Evolutionary conservation across 2,329 filamentous ascomycete genomes (phyloP).

Genomic region (Immersiporthe knoxdaviesiana): DNA sequence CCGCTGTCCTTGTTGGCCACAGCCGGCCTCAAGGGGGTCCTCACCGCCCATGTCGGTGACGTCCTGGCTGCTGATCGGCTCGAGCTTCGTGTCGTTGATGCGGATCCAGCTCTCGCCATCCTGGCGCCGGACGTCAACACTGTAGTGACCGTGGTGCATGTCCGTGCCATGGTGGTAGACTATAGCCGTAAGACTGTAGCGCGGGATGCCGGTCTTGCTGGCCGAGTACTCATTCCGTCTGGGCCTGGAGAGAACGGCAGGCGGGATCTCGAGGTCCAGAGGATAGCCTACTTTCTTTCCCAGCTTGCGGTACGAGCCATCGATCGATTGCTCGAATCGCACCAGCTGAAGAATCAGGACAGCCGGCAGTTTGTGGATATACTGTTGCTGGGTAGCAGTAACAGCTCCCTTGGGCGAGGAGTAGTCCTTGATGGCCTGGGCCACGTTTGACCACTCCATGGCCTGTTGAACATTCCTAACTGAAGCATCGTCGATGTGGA

Average conservation of each 20-base stretch:
- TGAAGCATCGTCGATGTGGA: conserved; percentile 87
- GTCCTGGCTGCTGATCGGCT: conserved; percentile 82
- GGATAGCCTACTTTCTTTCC: conserved; percentile 99
- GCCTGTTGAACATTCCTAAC: conserved; percentile 93
- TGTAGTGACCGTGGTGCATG: conserved; percentile 94
- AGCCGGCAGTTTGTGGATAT: conserved; percentile 88
- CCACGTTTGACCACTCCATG: conserved; percentile 78
- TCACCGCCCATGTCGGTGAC: conserved; percentile 85
- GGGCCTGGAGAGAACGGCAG: conserved; percentile 80
- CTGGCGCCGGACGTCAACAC: conserved; percentile 92
- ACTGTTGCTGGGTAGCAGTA: conserved; percentile 87
- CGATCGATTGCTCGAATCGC: conserved; percentile 75
- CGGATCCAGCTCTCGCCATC: conserved; percentile 96
- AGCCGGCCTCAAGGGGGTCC: conserved; percentile 67
- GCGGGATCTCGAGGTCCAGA: conserved; percentile 89
- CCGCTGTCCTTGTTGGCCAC: conserved; percentile 70
- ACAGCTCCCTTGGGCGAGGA: conserved; percentile 76
- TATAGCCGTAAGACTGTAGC: conserved; percentile 84
- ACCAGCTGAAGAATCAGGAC: conserved; percentile 95
- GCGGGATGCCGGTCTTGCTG: conserved; percentile 60
- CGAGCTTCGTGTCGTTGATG: conserved; percentile 89
- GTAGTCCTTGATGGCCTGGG: conserved; percentile 85
- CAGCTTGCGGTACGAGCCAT: conserved; percentile 81
- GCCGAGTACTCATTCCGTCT: conserved; percentile 56
- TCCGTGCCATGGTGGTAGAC: conserved; percentile 99